Evolutionary conservation across 2,329 filamentous ascomycete species (phyloP), one percentile per base, ranked within the genome.

Genomic region (Byssothecium circinans): DNA sequence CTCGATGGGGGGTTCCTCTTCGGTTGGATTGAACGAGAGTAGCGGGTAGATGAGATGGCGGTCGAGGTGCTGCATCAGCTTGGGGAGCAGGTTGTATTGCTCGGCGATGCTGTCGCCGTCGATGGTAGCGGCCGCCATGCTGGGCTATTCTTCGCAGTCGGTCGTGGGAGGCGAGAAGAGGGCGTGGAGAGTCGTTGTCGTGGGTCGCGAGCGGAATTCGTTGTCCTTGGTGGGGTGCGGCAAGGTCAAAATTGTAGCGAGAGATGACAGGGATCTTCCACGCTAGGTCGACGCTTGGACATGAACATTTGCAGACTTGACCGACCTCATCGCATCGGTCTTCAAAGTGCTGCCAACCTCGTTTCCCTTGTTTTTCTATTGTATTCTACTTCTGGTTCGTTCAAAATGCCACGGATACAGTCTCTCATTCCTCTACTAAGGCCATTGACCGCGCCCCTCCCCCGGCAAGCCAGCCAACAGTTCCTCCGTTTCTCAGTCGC

Each of bases 1-100:
- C 72, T 91, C 86, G 64, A 79, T 79, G 46, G 82, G 75, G 81
- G 91, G 88, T 71, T 91, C 86, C 58, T 95, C 87, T 72, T 89
- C 85, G 69, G 87, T 85, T 67, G 86, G 86, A 66, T 88, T 82
- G 75, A 96, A 96, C 78, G 96, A 91, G 71, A 99, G 86, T 56
- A 99, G 83, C 59, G 94, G 94, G 78, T 95, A 99, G 69, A 97
- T 88, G 65, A 99, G 81, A 74, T 99, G 94, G 62, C 94, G 86
- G 79, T 96, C 94, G 74, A 99, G 88, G 74, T 95, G 86, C 61
- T 86, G 86, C 71, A 96, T 88, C 68, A 99, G 80, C 76, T 91
- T 91, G 65, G 90, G 89, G 64, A 96, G 83, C 56, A 97, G 83
- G 71, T 87, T 87, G 77, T 89, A 84, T 72, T 88, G 79, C 71